A percentile compares a stretch with the other conserved stretches of the same genome.
These are phyloP conservation scores for Chaetomium strumarium DNA, from an alignment of 2,329 filamentous ascomycete genomes.

Conservation along the genomic window DNA sequence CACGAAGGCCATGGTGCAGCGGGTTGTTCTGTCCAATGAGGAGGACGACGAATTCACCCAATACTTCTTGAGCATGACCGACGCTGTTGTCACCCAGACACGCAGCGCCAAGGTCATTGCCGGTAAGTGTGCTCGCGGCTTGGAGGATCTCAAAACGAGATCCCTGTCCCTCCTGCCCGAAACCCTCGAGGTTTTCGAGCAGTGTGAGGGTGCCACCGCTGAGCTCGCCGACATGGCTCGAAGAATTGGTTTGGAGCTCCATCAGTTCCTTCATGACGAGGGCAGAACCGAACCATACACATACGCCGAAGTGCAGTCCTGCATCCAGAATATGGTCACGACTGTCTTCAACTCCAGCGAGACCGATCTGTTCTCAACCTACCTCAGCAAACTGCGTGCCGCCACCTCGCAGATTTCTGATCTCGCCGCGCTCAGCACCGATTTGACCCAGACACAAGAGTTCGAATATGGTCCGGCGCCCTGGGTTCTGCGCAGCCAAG, in stretches of 20 bases:
- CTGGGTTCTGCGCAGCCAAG: constrained; percentile 76
- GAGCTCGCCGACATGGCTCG: constrained; percentile 62
- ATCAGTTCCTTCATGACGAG: constrained; percentile 63
- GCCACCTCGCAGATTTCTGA: constrained; percentile 62
- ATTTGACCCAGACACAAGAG: constrained; percentile 67
- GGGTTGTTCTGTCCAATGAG: constrained; percentile 48
- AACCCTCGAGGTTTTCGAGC: constrained; percentile 62
- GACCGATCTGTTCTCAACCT: constrained; percentile 63
- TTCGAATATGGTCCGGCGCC: constrained; percentile 72
- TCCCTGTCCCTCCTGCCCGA: constrained; percentile 68
- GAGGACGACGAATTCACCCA: constrained; percentile 63
- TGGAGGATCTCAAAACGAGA: constrained; percentile 71
- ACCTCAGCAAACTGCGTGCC: constrained; percentile 60
- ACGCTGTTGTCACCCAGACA: constrained; percentile 66
- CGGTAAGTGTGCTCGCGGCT: constrained; percentile 67
- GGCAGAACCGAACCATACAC: constrained; percentile 62
- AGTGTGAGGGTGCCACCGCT: constrained; percentile 58
- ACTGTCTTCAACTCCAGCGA: constrained; percentile 51
- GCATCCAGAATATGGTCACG: constrained; percentile 53
- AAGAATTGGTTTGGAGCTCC: constrained; percentile 60
- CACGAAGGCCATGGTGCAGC: constrained; percentile 60
- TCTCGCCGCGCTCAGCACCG: constrained; percentile 62
- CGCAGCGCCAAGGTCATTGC: constrained; percentile 79
- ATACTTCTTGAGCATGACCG: constrained; percentile 64
- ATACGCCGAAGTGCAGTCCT: constrained; percentile 58